Base-by-base conservation (phyloP, 2,329 filamentous ascomycete species). In the Alternaria ventricosa region DNA sequence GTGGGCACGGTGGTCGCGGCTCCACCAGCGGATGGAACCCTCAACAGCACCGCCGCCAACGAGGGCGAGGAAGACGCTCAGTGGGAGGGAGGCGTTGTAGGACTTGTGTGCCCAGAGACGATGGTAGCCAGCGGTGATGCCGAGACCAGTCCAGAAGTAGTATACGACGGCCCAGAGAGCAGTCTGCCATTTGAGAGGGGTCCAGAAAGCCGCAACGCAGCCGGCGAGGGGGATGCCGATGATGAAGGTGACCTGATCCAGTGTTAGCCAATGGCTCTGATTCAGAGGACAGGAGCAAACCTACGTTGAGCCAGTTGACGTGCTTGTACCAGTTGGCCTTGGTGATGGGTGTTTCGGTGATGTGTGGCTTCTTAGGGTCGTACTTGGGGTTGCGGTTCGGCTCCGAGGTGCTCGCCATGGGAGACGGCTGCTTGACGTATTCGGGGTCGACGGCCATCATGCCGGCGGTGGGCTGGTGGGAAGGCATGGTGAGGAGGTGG, bases 221-320 rank as follows among this genome's bases (percentile, higher is more conserved):
- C 94, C 94, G 65, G 88, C 84, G 51, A 95, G 65, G 36, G 94
- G 94, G 49, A 97, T 86, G 67, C 91, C 85, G 71, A 96, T 82
- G 80, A 97, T 95, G 80, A 97, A 88, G 70, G 85, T 87, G 65
- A 92, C 89, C 83, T 97, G 94, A 93, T 9, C 15, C 6, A 1
- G 1, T 54, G 68, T 77, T 64, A 76, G 74, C 25, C 6, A 15
- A 25, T 25, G 20, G 15, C 8, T 3, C 28, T 9, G 30, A 15
- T 3, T 3, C 4, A 9, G 4, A 30, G n/a, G 11, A 18, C 27
- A 30, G 25, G 10, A 12, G 6, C 5, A 55, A 30, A 55, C 76
- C 87, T 73, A 92, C 90, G 81, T 97, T 97, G 72, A 97, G 87
- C 93, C 94, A 97, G 87, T 97, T 94, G 85, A 97, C 87, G 79